Percentiles rank a stretch among this genome's conserved stretches.
phyloP scores from a whole-genome alignment of 768 basidiomycete genomes.

The Xanthoconium stramineum region DNA sequence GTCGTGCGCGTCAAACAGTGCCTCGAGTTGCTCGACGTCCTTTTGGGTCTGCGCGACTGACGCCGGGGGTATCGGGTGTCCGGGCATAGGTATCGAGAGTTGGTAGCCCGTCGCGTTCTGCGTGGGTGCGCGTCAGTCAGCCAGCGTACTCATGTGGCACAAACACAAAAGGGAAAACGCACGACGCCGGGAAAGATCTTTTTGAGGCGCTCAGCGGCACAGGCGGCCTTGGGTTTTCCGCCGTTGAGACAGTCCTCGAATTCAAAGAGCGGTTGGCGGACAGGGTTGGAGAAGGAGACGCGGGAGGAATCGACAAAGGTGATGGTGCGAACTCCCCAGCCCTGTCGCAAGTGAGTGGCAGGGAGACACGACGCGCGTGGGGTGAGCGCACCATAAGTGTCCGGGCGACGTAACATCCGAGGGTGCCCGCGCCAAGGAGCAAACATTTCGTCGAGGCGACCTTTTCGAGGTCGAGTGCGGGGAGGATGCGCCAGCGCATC shows the following conservation, averaged over 20 bases:
- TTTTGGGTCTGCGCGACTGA: conserved; percentile 54
- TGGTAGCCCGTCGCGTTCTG: conserved; percentile 80
- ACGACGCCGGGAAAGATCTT: conserved; percentile 94
- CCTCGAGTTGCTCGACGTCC: conserved; percentile 73
- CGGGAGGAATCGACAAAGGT: conserved; percentile 88
- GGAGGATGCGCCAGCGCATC: conserved; percentile 97
- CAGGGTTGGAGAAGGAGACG: conserved; percentile 97
- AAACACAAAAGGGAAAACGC: conserved; percentile 21
- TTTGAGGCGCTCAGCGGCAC: conserved; percentile 80
- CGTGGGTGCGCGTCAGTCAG: not conserved
- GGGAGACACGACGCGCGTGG: rapidly evolving
- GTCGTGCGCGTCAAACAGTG: conserved; percentile 82
- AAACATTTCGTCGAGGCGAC: conserved; percentile 78
- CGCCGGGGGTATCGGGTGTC: conserved; percentile 77
- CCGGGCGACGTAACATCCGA: conserved; percentile 94
- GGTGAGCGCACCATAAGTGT: conserved; percentile 64
- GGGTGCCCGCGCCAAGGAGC: conserved; percentile 90
- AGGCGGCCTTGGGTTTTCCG: conserved; percentile 90
- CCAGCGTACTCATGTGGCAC: no score
- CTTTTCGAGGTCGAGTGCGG: conserved; percentile 83
- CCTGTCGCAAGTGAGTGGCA: conserved; percentile 43
- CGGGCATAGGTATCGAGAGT: conserved; percentile 94
- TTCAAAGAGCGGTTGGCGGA: conserved; percentile 93
- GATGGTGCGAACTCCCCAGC: conserved; percentile 94
- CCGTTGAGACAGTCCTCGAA: conserved; percentile 92